Evolutionary conservation across 2,329 filamentous ascomycete genomes (phyloP).

Genomic region (Fragosphaeria purpurea): DNA sequence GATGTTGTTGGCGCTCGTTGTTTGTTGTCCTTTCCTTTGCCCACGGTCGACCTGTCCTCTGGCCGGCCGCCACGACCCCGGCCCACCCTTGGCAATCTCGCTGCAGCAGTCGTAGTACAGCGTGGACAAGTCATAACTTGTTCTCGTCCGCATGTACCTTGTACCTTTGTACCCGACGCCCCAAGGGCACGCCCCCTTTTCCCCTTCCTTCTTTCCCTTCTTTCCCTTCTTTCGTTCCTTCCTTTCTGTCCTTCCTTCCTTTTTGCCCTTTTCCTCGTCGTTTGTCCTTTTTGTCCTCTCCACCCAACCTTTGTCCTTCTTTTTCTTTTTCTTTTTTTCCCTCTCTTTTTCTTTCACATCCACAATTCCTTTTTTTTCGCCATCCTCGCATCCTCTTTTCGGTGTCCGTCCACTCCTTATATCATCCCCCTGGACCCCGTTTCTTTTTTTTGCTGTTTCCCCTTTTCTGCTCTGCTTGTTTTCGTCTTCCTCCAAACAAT

Average conservation of each 20-base stretch:
- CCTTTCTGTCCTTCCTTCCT: background rate
- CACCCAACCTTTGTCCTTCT: slow-evolving; percentile 3
- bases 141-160: background rate
- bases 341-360: background rate
- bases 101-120: too few species aligned
- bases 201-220: background rate
- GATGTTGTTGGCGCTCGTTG: too few species aligned
- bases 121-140: too few species aligned
- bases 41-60: background rate
- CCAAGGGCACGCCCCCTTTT: too few species aligned
- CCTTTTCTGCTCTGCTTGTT: slow-evolving; percentile 2
- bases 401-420: slow-evolving; percentile 10
- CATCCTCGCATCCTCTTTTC: background rate
- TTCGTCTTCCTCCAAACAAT: slow-evolving; percentile 4
- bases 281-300: background rate
- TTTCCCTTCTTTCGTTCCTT: background rate
- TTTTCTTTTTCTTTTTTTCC: background rate
- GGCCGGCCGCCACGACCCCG: background rate
- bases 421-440: background rate
- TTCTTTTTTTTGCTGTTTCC: background rate
- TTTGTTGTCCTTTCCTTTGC: background rate
- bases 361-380: background rate
- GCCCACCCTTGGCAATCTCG: slow-evolving; percentile 12
- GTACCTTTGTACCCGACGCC: background rate
- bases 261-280: background rate